Percentiles rank a stretch among this genome's conserved stretches.
Conservation (phyloP, 2,329 filamentous ascomycete genomes). For the Trichoderma lentiforme region DNA sequence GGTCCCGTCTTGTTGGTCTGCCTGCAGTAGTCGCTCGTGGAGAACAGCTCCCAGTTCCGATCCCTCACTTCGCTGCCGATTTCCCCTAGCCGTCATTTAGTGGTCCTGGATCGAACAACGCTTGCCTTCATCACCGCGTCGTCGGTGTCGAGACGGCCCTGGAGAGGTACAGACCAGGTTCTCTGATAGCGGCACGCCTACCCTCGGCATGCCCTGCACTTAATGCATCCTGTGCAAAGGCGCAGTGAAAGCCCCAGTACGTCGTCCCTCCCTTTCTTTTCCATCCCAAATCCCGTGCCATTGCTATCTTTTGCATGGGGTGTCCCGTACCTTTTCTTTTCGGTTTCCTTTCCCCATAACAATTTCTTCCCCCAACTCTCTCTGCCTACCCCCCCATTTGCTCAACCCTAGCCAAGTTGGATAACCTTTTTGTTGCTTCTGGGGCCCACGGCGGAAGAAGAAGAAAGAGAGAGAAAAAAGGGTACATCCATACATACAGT, state of each 20-base stretch:
- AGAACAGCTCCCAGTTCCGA: constrained; percentile 4
- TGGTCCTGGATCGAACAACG: constrained; percentile 9
- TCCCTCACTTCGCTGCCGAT: constrained; percentile 18
- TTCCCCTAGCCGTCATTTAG: constrained; percentile 2
- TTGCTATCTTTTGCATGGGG: constrained; percentile 17
- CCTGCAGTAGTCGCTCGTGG: constrained; percentile 15
- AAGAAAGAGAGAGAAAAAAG: neutral
- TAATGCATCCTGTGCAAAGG: neutral
- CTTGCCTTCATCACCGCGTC: neutral
- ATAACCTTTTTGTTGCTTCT: neutral
- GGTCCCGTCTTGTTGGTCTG: constrained; percentile 12
- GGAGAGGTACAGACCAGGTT: constrained; percentile 1
- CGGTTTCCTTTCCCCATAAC: constrained; percentile 12
- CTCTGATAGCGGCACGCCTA: constrained; percentile 17
- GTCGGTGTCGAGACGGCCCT: constrained; percentile 1
- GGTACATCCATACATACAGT: neutral
- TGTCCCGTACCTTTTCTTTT: constrained; percentile 4
- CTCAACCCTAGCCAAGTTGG: constrained; percentile 6
- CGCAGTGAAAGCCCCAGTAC: neutral
- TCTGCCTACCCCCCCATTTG: constrained; percentile 6
- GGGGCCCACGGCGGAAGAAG: neutral
- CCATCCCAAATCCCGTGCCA: constrained; percentile 8
- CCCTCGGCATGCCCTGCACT: constrained; percentile 9
- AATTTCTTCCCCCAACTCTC: neutral
- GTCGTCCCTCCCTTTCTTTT: constrained; percentile 9